A percentile compares a stretch with the other conserved stretches of the same genome.
These are phyloP conservation scores for Podospora pseudocomata DNA, from an alignment of 495 filamentous ascomycete species.

Conservation along the genomic window DNA sequence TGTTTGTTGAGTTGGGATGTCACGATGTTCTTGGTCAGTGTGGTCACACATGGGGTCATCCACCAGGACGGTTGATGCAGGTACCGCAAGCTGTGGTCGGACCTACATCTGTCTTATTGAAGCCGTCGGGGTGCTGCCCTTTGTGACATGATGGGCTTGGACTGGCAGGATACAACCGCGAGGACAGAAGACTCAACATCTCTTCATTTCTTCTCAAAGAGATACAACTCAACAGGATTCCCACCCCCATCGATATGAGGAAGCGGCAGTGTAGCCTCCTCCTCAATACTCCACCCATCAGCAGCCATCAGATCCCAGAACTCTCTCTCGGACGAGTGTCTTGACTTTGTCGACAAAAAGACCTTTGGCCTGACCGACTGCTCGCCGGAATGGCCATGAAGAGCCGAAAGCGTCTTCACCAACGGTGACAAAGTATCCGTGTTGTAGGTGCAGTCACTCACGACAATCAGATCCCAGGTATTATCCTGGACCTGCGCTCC, in stretches of 20 bases:
- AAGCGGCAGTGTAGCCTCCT: slow-evolving; percentile 50
- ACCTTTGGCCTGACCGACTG: slow-evolving; percentile 38
- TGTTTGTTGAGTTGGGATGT: background rate
- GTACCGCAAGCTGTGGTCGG: background rate
- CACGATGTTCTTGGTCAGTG: background rate
- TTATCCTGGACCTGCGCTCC: slow-evolving; percentile 35
- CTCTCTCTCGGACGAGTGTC: slow-evolving; percentile 75
- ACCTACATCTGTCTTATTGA: background rate
- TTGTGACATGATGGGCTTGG: background rate
- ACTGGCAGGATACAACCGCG: too few species aligned
- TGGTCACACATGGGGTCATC: background rate
- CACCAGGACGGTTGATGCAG: background rate
- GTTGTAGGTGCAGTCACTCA: slow-evolving; percentile 97
- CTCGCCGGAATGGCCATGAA: slow-evolving; percentile 36
- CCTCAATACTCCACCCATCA: slow-evolving; percentile 49
- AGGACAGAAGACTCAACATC: background rate
- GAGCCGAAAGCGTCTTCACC: slow-evolving; percentile 60
- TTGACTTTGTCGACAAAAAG: slow-evolving; percentile 74
- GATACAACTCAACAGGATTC: slow-evolving; percentile 60
- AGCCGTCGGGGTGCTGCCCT: background rate
- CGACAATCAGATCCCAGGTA: slow-evolving; percentile 66
- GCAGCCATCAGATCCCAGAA: slow-evolving; percentile 75
- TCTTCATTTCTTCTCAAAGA: slow-evolving; percentile 35
- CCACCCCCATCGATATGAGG: slow-evolving; percentile 55
- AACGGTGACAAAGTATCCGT: slow-evolving; percentile 72